Evolutionary conservation across 2,329 filamentous ascomycete species (phyloP).

Genomic region (Hysterium pulicare): DNA sequence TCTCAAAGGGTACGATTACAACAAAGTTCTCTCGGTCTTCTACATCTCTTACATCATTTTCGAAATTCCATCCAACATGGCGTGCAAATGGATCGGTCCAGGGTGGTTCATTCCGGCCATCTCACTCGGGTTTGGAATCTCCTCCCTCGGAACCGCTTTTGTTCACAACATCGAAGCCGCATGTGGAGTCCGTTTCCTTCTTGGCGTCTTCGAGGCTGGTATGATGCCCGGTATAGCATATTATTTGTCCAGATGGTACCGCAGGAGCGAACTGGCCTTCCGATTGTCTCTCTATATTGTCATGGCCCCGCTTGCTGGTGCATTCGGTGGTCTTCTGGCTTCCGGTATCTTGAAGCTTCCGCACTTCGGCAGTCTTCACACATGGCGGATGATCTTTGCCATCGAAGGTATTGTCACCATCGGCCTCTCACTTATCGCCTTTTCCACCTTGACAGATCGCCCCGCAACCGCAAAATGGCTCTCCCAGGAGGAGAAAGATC

Average conservation of each 20-base stretch:
- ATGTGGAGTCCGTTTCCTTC: constrained; percentile 63
- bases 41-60: constrained; percentile 72
- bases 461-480: constrained; percentile 68
- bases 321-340: constrained; percentile 65
- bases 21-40: constrained; percentile 64
- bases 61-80: constrained; percentile 66
- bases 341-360: constrained; percentile 61
- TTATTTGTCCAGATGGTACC: constrained; percentile 69
- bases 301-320: constrained; percentile 66
- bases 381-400: constrained; percentile 69
- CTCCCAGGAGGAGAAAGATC: constrained; percentile 60
- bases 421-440: constrained; percentile 57
- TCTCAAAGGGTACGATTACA: constrained; percentile 64
- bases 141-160: constrained; percentile 64
- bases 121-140: constrained; percentile 61
- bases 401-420: constrained; percentile 67
- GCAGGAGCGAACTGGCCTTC: constrained; percentile 65
- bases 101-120: constrained; percentile 67
- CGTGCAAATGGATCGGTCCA: constrained; percentile 68
- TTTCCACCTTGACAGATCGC: constrained; percentile 64
- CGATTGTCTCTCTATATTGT: constrained; percentile 67
- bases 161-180: constrained; percentile 53
- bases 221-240: constrained; percentile 73
- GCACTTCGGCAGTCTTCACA: constrained; percentile 53
- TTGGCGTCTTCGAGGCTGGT: constrained; percentile 67